A percentile compares a stretch with the other conserved stretches of the same genome.
These are phyloP conservation scores for Phyllostachys edulis DNA, from an alignment of 176 grass and related monocot species.

Conservation along the genomic window DNA sequence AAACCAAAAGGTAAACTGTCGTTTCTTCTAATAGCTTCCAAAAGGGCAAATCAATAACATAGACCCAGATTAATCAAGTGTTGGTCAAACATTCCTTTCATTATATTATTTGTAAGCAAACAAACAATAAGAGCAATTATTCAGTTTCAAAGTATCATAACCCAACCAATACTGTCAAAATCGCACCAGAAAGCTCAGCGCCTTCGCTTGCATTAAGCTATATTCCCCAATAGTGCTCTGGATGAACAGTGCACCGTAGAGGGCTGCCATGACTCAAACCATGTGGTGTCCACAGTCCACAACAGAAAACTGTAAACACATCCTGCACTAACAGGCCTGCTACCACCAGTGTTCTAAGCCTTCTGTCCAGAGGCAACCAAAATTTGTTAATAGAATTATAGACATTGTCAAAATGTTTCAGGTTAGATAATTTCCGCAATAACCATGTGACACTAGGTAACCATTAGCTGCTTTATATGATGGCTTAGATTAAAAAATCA, in stretches of 20 bases:
- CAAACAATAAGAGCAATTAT: constrained; percentile 15
- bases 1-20: constrained; percentile 28
- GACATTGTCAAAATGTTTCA: constrained; percentile 18
- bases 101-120: constrained; percentile 12
- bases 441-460: constrained; percentile 26
- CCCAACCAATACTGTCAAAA: constrained; percentile 32
- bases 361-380: constrained; percentile 42
- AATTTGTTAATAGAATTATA: constrained; percentile 41
- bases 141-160: constrained; percentile 30
- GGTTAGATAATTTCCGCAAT: constrained; percentile 17
- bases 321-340: neutral
- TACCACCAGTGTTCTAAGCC: constrained; percentile 31
- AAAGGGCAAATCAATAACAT: constrained; percentile 22
- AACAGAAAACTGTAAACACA: neutral
- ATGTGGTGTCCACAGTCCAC: constrained; percentile 16
- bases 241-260: neutral
- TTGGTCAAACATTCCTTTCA: constrained; percentile 25
- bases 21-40: constrained; percentile 25
- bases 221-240: neutral
- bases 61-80: constrained; percentile 29
- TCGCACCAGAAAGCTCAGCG: constrained; percentile 32
- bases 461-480: constrained; percentile 22
- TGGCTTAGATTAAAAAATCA: constrained; percentile 17
- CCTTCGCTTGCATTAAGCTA: constrained; percentile 18
- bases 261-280: neutral